Percentiles rank a stretch among this genome's conserved stretches.
phyloP scores from a whole-genome alignment of 1,139 yeast genomes.

The Saccharomyces hybrid region DNA sequence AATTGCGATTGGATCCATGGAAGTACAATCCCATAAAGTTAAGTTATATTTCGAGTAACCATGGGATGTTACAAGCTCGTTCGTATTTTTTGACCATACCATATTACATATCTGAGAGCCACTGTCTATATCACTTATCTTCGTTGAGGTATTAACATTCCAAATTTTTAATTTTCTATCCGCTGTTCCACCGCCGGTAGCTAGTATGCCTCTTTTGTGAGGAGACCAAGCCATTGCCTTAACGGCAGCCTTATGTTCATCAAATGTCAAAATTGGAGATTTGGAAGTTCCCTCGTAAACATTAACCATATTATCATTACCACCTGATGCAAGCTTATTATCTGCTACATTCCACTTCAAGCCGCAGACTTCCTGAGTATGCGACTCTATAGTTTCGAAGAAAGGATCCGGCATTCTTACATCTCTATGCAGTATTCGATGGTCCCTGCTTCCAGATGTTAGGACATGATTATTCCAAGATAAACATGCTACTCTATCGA shows the following conservation, averaged over 20 bases:
- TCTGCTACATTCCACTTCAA: slow-evolving; percentile 88
- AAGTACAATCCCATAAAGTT: slow-evolving; percentile 89
- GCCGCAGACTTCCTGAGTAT: slow-evolving; percentile 95
- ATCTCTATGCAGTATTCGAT: slow-evolving; percentile 79
- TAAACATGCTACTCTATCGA: slow-evolving; percentile 72
- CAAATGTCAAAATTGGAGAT: slow-evolving; percentile 64
- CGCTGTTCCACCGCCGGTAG: slow-evolving; percentile 96
- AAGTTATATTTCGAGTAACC: slow-evolving; percentile 90
- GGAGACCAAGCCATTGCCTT: slow-evolving; percentile 98
- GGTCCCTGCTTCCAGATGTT: slow-evolving; percentile 82
- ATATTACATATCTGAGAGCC: slow-evolving; percentile 95
- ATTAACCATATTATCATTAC: slow-evolving; percentile 78
- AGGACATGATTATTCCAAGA: slow-evolving; percentile 93
- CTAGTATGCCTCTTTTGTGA: slow-evolving; percentile 85
- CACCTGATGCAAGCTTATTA: slow-evolving; percentile 83
- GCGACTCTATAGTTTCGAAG: slow-evolving; percentile 62
- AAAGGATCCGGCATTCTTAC: slow-evolving; percentile 82
- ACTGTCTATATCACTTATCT: slow-evolving; percentile 73
- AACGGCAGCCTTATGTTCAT: slow-evolving; percentile 89
- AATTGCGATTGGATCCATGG: slow-evolving; percentile 88
- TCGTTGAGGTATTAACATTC: slow-evolving; percentile 77
- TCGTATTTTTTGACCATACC: slow-evolving; percentile 86
- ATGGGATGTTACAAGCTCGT: slow-evolving; percentile 89
- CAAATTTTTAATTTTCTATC: slow-evolving; percentile 86
- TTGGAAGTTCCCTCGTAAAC: slow-evolving; percentile 81